Percentiles rank a stretch among this genome's conserved stretches.
Conservation (phyloP, 768 basidiomycete genomes). For the Megacollybia marginata region DNA sequence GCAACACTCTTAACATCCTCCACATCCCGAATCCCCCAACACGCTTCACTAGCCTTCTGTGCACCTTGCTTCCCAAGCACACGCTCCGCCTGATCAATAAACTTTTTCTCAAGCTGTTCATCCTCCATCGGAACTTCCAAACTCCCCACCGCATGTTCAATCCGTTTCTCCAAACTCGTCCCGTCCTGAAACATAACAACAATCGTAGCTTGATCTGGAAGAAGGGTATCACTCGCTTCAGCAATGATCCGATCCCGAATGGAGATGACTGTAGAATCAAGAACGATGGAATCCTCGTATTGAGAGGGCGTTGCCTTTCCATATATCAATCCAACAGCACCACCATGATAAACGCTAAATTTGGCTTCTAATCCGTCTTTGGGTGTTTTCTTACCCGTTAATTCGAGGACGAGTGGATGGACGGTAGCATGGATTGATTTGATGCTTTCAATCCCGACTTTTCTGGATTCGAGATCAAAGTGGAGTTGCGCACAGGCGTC, state of each 20-base stretch:
- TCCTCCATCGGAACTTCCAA: conserved; percentile 11
- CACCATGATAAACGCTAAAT: conserved; percentile 16
- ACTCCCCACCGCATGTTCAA: conserved; percentile 15
- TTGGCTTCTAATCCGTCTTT: conserved; percentile 15
- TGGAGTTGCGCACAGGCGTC: conserved; percentile 15
- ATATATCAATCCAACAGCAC: conserved; percentile 10
- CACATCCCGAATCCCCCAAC: conserved; percentile 3
- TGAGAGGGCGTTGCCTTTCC: conserved; percentile 14
- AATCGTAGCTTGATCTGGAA: conserved; percentile 10
- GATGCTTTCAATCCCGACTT: conserved; percentile 6
- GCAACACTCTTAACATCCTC: conserved; percentile 1
- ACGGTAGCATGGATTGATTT: conserved; percentile 10
- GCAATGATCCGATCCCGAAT: conserved; percentile 13
- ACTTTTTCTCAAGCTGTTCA: conserved; percentile 13
- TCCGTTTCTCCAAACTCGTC: conserved; percentile 8
- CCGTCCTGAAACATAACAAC: conserved; percentile 9
- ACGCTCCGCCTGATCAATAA: conserved; percentile 11
- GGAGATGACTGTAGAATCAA: conserved; percentile 9
- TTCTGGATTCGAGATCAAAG: conserved; percentile 3
- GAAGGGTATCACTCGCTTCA: conserved; percentile 9
- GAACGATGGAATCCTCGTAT: conserved; percentile 4
- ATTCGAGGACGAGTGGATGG: conserved; percentile 13
- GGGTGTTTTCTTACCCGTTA: conserved; percentile 15
- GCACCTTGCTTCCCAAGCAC: conserved; percentile 11
- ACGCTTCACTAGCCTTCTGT: conserved; percentile 6